Evolutionary conservation across 345 rosid species (phyloP).

Genomic region (Acer yangbiense): DNA sequence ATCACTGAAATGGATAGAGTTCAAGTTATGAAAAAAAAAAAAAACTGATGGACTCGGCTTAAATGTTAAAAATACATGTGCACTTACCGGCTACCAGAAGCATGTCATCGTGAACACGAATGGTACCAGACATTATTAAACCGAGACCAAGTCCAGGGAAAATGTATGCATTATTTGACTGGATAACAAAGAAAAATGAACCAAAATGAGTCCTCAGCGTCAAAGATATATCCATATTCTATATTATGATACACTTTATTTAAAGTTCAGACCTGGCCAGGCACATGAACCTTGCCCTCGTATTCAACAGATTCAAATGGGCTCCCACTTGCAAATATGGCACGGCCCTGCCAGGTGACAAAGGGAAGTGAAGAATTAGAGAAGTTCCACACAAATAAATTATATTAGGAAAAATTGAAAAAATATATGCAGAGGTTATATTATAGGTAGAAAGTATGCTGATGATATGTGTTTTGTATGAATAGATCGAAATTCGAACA

Average conservation of each 20-base stretch:
- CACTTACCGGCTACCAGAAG: slow-evolving; percentile 86
- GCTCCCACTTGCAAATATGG: slow-evolving; percentile 94
- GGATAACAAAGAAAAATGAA: slow-evolving; percentile 22
- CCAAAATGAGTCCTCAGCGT: slow-evolving; percentile 12
- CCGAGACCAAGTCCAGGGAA: slow-evolving; percentile 98
- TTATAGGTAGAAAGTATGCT: neutral
- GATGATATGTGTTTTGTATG: neutral
- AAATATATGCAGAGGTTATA: neutral
- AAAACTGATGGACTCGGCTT: neutral
- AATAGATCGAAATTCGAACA: neutral
- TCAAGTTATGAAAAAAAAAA: neutral
- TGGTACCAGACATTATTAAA: slow-evolving; percentile 89
- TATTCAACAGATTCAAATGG: slow-evolving; percentile 81
- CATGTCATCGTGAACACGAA: slow-evolving; percentile 96
- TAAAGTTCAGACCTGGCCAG: slow-evolving; percentile 71
- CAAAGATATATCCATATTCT: neutral
- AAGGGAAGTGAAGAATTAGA: neutral
- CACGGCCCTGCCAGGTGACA: slow-evolving; percentile 66
- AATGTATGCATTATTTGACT: slow-evolving; percentile 97
- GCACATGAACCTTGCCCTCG: slow-evolving; percentile 59
- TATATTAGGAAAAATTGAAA: neutral
- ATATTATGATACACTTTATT: neutral
- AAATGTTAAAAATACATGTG: neutral
- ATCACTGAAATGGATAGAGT: too few species aligned
- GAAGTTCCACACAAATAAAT: neutral